phyloP scores from a whole-genome alignment of 495 filamentous ascomycete genomes.

The Neurospora sp. region DNA sequence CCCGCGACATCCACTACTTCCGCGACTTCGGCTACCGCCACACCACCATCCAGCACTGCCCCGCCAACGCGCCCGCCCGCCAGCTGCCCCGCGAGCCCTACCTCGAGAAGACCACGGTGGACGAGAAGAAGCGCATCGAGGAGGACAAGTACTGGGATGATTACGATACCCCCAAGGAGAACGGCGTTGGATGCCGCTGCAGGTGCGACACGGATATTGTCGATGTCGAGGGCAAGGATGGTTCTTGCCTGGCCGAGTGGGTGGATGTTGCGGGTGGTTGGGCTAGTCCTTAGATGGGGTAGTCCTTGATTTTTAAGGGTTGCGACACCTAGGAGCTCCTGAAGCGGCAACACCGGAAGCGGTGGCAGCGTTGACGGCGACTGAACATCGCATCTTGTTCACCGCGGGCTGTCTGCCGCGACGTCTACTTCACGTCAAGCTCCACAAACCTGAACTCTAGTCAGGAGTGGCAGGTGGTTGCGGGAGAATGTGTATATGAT shows the following conservation, averaged over 20 bases:
- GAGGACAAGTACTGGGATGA: slow-evolving; percentile 97
- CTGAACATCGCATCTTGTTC: background rate
- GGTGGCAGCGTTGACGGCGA: background rate
- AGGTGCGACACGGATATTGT: slow-evolving; percentile 97
- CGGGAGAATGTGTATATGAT: background rate
- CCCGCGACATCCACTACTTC: slow-evolving; percentile 94
- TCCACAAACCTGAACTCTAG: background rate
- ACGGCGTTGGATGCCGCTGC: slow-evolving; percentile 94
- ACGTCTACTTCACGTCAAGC: background rate
- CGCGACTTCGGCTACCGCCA: slow-evolving; percentile 97
- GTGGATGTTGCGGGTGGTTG: slow-evolving; percentile 95
- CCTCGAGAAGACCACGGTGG: slow-evolving; percentile 73
- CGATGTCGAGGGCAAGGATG: slow-evolving; percentile 94
- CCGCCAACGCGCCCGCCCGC: slow-evolving; percentile 85
- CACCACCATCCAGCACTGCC: slow-evolving; percentile 98
- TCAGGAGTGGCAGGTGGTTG: background rate
- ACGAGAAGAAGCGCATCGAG: slow-evolving; percentile 80
- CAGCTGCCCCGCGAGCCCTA: slow-evolving; percentile 76
- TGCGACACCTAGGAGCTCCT: background rate
- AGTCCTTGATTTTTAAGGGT: slow-evolving; percentile 23
- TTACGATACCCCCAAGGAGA: slow-evolving; percentile 79
- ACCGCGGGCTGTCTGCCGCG: background rate
- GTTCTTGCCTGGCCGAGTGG: slow-evolving; percentile 93
- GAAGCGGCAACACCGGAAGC: background rate
- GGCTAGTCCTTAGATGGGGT: slow-evolving; percentile 63